Percentiles rank a stretch among this genome's conserved stretches.
Conservation (phyloP, 768 basidiomycete species). For the Leucocoprinus sp. region DNA sequence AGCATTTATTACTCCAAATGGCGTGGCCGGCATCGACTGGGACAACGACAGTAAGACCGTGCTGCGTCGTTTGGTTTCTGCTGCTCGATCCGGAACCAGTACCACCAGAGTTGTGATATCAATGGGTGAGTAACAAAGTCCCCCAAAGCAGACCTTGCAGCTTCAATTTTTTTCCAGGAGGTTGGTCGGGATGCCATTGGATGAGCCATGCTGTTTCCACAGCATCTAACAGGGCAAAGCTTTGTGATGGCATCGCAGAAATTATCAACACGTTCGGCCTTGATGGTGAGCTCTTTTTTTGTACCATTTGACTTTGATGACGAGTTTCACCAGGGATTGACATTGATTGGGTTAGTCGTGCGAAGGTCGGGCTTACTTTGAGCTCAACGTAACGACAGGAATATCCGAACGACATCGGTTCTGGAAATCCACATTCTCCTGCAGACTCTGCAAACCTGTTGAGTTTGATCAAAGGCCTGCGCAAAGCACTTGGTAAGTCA, state of each 20-base stretch:
- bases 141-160: conserved; percentile 8
- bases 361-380: background rate
- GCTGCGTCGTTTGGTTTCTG: conserved; percentile 46
- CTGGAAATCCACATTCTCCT: conserved; percentile 49
- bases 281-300: conserved; percentile 42
- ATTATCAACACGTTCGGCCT: conserved; percentile 49
- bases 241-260: conserved; percentile 42
- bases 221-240: conserved; percentile 35
- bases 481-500: conserved; percentile 38
- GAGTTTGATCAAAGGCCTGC: conserved; percentile 46
- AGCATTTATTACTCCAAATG: conserved; percentile 65
- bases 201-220: conserved; percentile 51
- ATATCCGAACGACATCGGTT: conserved; percentile 57
- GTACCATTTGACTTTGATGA: conserved; percentile 23
- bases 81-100: conserved; percentile 41
- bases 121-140: conserved; percentile 40
- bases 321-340: conserved; percentile 24
- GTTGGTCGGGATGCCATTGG: conserved; percentile 59
- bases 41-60: conserved; percentile 39
- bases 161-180: conserved; percentile 23
- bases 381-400: conserved; percentile 32
- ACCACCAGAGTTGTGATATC: conserved; percentile 60
- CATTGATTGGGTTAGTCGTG: conserved; percentile 45
- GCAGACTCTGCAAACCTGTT: conserved; percentile 57
- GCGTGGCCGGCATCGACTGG: conserved; percentile 41